Base-by-base conservation (phyloP, 169 alveolate species). In the Plasmodium vivax region DNA sequence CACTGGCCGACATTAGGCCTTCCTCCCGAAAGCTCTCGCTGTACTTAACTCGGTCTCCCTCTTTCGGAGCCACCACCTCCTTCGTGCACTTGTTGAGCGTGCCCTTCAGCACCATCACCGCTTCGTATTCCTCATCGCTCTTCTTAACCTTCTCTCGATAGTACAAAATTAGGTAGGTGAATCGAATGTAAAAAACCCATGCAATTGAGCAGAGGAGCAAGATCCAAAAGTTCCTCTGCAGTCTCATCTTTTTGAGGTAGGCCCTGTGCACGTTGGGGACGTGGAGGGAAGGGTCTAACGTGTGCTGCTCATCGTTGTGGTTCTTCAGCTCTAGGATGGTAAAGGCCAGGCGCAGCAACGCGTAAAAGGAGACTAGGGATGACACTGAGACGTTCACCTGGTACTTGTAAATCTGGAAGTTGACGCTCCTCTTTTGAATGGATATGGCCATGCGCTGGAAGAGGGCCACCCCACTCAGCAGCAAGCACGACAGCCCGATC, bases 181-280 rank as follows among this genome's bases (percentile, higher is more conserved):
- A 88, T 27, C 94, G 87, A n/a, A 88, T 58, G 45, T 79, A 88
- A 51, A 88, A 88, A 38, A 80, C 73, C 94, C 94, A 88, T 6
- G 90, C 56, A 79, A 88, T 80, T 19, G 94, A 79, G 19, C 91
- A 88, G 32, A 88, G 83, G 27, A 88, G 27, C 62, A 88, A 51
- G 30, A 88, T 88, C 94, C 94, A 88, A 43, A 88, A 88, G 38
- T 88, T 88, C 38, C 94, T 77, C 73, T 88, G 94, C 7, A 88
- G 75, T 80, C 94, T 41, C 51, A 88, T 79, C 82, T 88, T 88
- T 80, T 88, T 88, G 51, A 88, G 72, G 54, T 88, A 88, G 19
- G 90, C 72, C 9, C 77, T 79, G 51, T 81, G 45, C 16, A 79
- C n/a, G 19, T 80, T 58, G 12, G 19, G 94, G 4, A 68, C 6